Evolutionary conservation across 768 basidiomycete genomes (phyloP).

Genomic region (Lactarius trivialis): DNA sequence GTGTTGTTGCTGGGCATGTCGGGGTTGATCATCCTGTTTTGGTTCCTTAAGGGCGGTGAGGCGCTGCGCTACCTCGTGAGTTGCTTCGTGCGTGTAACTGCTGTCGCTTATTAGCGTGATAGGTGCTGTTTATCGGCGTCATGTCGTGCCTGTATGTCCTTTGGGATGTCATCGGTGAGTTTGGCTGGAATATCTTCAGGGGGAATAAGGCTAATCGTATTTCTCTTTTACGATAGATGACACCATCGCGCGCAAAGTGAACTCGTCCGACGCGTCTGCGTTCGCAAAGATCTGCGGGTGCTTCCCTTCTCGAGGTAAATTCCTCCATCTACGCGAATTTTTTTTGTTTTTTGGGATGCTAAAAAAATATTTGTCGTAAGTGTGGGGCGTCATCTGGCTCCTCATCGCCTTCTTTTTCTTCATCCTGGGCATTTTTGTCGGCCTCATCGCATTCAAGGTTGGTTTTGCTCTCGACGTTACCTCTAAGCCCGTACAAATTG

Average conservation of each 20-base stretch:
- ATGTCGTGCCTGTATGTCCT: conserved; percentile 86
- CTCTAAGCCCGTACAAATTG: not conserved
- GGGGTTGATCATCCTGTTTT: conserved; percentile 72
- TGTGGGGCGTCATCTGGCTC: conserved; percentile 89
- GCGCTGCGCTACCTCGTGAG: conserved; percentile 73
- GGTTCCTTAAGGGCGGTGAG: conserved; percentile 71
- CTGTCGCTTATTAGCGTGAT: not conserved
- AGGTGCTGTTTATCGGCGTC: conserved; percentile 78
- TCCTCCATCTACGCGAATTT: not conserved
- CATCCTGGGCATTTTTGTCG: conserved; percentile 66
- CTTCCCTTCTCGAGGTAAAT: conserved; percentile 68
- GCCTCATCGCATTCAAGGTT: conserved; percentile 78
- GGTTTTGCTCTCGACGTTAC: conserved; percentile 13
- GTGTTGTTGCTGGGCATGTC: conserved; percentile 70
- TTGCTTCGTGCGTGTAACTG: not conserved
- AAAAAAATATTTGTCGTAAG: conserved; percentile 32
- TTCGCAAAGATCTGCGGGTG: conserved; percentile 84
- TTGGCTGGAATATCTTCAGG: conserved; percentile 1
- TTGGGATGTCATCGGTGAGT: conserved; percentile 79
- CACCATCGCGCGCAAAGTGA: conserved; percentile 76
- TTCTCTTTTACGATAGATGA: conserved; percentile 68
- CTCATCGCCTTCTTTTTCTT: conserved; percentile 70
- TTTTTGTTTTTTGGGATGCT: not conserved
- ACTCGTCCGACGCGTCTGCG: conserved; percentile 79
- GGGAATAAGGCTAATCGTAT: not conserved